Base-by-base conservation (phyloP, 371 early-diverging fungal species). In the Mortierella sp. region DNA sequence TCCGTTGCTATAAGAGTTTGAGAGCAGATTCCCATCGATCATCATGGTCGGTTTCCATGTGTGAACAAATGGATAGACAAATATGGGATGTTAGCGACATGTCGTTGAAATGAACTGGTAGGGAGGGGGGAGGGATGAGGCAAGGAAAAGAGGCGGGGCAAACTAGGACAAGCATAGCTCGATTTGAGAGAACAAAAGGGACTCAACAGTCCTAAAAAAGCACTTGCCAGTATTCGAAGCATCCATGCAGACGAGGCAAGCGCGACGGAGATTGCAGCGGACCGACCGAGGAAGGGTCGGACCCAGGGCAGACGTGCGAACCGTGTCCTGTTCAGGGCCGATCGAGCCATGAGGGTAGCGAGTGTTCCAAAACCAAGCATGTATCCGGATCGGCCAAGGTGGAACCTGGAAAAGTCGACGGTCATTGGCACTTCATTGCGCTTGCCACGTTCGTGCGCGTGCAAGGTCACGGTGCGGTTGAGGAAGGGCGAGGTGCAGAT, bases 401-500 rank as follows among this genome's bases (percentile, higher is more conserved):
- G 58, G 66, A 76, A 58, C 67, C 69, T 61, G 19, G 64, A 59
- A 16, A 72, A 21, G 31, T 73, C 79, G 62, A 62, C 55, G 46
- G 61, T 76, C 41, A 55, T 67, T 45, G 45, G 38, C 28, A 60
- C 56, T 66, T 63, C 67, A 72, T 68, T 47, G 64, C 61, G 55
- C 67, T 76, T 62, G 59, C 79, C 58, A 54, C 80, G 62, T 51
- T 71, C 62, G 52, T 82, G 78, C 45, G 84, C 66, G 41, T 87
- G 86, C 38, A 84, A 68, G 1, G 84, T 82, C 4, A 81, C 71
- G 2, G 58, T 67, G 53, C 86, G 86, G 54, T 79, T 88, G 23
- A 90, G 67, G 28, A 90, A 81, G 1, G 89, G 86, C 0, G 90
- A 90, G 2, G 89, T 87, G 30, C 84, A 86, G 49, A 90, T 82